Percentiles rank a stretch among this genome's conserved stretches.
phyloP scores from a whole-genome alignment of 495 filamentous ascomycete genomes.

The Penicillium mononematosum region DNA sequence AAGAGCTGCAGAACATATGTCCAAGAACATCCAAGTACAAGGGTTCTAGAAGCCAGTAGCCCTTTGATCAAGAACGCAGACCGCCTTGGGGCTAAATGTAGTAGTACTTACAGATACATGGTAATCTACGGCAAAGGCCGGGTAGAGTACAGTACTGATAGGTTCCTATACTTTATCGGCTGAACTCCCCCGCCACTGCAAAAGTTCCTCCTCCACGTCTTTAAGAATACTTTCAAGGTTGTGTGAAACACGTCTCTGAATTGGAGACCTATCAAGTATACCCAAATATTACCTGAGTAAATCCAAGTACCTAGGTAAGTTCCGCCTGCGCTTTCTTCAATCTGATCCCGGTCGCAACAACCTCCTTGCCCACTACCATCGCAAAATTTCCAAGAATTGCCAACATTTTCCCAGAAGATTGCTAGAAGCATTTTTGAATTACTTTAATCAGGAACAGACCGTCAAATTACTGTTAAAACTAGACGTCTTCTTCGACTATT shows the following conservation, averaged over 20 bases:
- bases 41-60: conserved; percentile 5
- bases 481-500: neutral
- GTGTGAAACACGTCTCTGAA: neutral
- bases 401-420: neutral
- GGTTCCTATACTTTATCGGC: conserved; percentile 9
- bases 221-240: neutral
- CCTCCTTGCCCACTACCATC: conserved; percentile 23
- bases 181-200: conserved; percentile 11
- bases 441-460: neutral
- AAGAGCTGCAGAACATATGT: neutral
- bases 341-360: conserved; percentile 10
- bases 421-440: neutral
- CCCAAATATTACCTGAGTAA: neutral
- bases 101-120: conserved; percentile 6
- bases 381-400: conserved; percentile 23
- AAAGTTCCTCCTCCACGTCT: conserved; percentile 8
- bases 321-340: neutral
- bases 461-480: neutral
- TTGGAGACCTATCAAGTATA: neutral
- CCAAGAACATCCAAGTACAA: neutral
- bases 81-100: conserved; percentile 9
- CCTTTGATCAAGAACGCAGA: neutral
- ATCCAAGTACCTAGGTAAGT: conserved; percentile 10
- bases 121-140: neutral
- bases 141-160: conserved; percentile 1